Evolutionary conservation across 192 early-diverging fungal species (phyloP), one percentile per base, ranked within the genome.

Genomic region (Pilobolus umbonatus): DNA sequence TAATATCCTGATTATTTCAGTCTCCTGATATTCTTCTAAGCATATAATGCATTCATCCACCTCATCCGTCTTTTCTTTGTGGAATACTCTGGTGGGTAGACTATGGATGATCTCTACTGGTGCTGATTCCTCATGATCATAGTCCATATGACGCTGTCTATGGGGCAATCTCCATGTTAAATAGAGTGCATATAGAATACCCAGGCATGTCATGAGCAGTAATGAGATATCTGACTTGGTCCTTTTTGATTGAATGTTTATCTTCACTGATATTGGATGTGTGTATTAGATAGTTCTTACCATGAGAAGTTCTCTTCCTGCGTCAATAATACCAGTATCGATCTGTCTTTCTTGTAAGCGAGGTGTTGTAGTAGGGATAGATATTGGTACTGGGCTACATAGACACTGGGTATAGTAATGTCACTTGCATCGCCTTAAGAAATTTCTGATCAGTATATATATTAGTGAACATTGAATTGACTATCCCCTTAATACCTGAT

Each of bases 11-110:
- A 97, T 62, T 55, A 85, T 78, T 21, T 93, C 90, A 19, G 85
- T 88, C 57, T 90, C 86, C 15, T 77, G 73, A 77, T 89, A 98
- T 47, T 96, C 91, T 9, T 96, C 94, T 60, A 96, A 72, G 72
- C 96, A 98, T 21, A 98, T 95, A 11, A 87, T 83, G 69, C 96
- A 98, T 43, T 86, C 85, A 36, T 91, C 92, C 65, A 87, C 84
- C 17, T 86, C 85, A 36, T 76, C 69, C 32, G 72, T 69, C 50
- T 86, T 86, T 53, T 82, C 57, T 24, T 53, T 49, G 61, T 75
- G 78, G 53, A 83, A 94, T 12, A 75, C 78, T 31, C 81, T 86
- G 22, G 77, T 73, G 1, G 91, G 89, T 35, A 95, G 65, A 55
- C 81, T 81, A 35, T 76, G 75, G 7, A 95, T 87, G 10, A 81